Base-by-base conservation (phyloP, 2,329 filamentous ascomycete species). In the Colletotrichum liriopes region DNA sequence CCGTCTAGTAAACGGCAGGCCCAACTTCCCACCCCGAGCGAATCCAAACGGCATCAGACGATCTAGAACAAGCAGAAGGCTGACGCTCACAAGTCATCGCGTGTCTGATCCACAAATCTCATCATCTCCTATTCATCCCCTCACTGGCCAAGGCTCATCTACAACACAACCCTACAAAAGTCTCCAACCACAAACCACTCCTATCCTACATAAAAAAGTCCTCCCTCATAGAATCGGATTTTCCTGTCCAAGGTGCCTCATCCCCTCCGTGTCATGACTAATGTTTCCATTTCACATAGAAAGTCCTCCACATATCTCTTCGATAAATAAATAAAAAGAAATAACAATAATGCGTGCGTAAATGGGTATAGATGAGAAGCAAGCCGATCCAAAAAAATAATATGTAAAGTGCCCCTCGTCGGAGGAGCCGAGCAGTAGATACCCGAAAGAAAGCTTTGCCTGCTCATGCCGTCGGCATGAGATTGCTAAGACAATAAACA, bases 361-460 rank as follows among this genome's bases (percentile, higher is more conserved):
- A 75, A 75, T 71, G 74, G 71, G 73, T 75, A 75, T 74, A 73
- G 67, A 43, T 74, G 70, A 73, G 54, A 59, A 73, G 60, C 65
- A 72, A 72, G 52, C 58, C 67, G 60, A 70, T 67, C 67, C 64
- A 68, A 69, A 74, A 65, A 45, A 5, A 56, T 23, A 26, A 58
- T 23, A 41, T 23, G 14, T 61, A 47, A 56, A 62, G 51, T 59
- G 69, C 45, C 51, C 71, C 70, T 55, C 45, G 20, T 70, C 35
- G 41, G 56, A 39, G 59, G 58, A 45, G 61, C 49, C 58, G 63
- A 43, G 59, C 64, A 49, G 23, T n/a, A 3, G 16, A 23, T 37
- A 58, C 56, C 64, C 68, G 65, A 20, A 59, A 72, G 63, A 65
- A 72, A 72, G 63, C 68, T 73, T 65, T 64, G 63, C 68, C 58